Conservation (phyloP, 2,329 filamentous ascomycete species). For the Verticillium dahliae region DNA sequence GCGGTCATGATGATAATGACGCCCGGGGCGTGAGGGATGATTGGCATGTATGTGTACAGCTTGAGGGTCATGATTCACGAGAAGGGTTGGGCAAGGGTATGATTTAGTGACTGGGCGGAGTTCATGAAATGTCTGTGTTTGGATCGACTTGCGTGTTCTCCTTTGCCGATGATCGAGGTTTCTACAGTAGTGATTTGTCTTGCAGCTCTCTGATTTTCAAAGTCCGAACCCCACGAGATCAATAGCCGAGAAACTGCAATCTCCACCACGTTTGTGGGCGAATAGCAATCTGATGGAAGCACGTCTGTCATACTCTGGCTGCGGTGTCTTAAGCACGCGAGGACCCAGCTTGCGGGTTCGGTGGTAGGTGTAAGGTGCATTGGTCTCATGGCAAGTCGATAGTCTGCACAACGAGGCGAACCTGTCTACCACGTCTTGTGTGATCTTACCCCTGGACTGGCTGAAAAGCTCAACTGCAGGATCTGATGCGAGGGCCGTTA, state of each 20-base stretch:
- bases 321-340: background rate
- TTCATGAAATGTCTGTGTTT: background rate
- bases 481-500: background rate
- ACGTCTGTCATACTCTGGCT: background rate
- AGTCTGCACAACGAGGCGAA: too few species aligned
- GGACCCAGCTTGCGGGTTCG: too few species aligned
- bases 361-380: too few species aligned
- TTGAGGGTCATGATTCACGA: constrained; percentile 11
- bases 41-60: background rate
- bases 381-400: too few species aligned
- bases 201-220: background rate
- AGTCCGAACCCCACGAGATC: background rate
- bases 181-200: background rate
- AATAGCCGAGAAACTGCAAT: background rate
- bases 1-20: background rate
- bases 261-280: background rate
- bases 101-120: background rate
- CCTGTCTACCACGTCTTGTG: too few species aligned
- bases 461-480: background rate
- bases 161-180: background rate
- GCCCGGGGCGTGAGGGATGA: background rate
- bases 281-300: background rate
- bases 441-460: background rate
- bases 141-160: background rate
- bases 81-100: background rate